phyloP scores from a whole-genome alignment of 2,329 filamentous ascomycete genomes.

The Laburnicola sp. region DNA sequence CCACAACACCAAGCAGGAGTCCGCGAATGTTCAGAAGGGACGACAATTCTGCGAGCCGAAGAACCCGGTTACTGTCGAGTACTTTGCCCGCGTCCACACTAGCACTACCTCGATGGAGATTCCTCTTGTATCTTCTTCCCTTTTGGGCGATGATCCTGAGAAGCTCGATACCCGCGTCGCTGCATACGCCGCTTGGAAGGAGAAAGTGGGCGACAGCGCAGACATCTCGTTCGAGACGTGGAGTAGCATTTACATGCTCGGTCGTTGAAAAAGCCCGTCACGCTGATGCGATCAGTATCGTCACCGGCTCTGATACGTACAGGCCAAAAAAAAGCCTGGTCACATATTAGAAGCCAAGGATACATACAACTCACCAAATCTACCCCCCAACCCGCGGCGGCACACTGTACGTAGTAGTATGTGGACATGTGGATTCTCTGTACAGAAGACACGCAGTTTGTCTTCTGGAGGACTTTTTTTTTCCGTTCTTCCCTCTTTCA shows the following conservation, averaged over 20 bases:
- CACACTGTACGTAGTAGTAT: no score
- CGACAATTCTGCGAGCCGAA: background rate
- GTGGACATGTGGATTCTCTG: no score
- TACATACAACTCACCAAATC: no score
- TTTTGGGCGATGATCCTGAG: background rate
- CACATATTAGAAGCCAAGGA: no score
- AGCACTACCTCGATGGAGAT: background rate
- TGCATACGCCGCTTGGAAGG: background rate
- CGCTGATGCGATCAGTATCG: no score
- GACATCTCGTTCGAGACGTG: slow-evolving; percentile 1
- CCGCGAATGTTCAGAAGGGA: background rate
- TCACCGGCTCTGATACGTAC: no score
- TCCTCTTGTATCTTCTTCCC: background rate
- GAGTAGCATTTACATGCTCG: background rate
- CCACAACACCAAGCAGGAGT: background rate
- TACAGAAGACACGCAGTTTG: no score
- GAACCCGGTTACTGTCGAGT: background rate
- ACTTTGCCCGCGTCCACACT: slow-evolving; percentile 1
- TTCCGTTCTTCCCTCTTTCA: no score
- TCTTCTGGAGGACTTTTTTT: no score
- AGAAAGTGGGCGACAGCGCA: background rate
- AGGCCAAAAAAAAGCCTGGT: no score
- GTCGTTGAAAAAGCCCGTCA: background rate
- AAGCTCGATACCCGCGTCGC: background rate
- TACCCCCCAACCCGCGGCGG: no score